Evolutionary conservation across 331 rosid genomes (phyloP), one percentile per base, ranked within the genome.

Genomic region (Phaseolus coccineus): DNA sequence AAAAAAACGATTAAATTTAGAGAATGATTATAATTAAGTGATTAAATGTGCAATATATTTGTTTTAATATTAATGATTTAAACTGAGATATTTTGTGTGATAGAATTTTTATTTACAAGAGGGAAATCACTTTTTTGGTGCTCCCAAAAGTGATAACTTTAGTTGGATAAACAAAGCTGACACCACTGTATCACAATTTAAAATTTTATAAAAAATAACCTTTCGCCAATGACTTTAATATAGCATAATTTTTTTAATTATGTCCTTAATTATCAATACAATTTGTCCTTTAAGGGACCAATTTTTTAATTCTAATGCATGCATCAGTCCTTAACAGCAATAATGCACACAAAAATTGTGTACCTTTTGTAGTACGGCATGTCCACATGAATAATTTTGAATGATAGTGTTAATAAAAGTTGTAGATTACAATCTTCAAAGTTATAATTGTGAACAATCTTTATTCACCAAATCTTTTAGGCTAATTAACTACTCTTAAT

Each of bases 301-400:
- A 44, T 28, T 74, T 59, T 57, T 42, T 8, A 58, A 74, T 74
- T 14, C 8, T 59, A 14, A 31, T 61, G 9, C 79, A 74, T 75
- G 79, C 71, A 59, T 74, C 71, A 11, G 25, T 42, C 30, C 69
- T n/a, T 56, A 44, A 56, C 5, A 55, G 8, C 33, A 73, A 73
- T 53, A 56, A 73, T 35, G 27, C 56, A 73, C 1, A 19, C 11
- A 19, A 63, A 33, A 22, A 0, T 35, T 15, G 0, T 77, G 53
- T 37, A 52, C 74, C 53, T 51, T 59, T 28, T 47, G 37, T 61
- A 3, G 71, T 76, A 75, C 71, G 48, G 81, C 22, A 50, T 24
- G 11, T 11, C 7, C 15, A 4, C 3, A 2, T 66, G 50, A 35
- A 35, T 37, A 10, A 51, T 37, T 50, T 62, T 58, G 5, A 73